Percentiles rank a stretch among this genome's conserved stretches.
These are phyloP conservation scores for Pseudocercospora macadamiae DNA, from an alignment of 2,329 filamentous ascomycete species.

Conservation along the genomic window DNA sequence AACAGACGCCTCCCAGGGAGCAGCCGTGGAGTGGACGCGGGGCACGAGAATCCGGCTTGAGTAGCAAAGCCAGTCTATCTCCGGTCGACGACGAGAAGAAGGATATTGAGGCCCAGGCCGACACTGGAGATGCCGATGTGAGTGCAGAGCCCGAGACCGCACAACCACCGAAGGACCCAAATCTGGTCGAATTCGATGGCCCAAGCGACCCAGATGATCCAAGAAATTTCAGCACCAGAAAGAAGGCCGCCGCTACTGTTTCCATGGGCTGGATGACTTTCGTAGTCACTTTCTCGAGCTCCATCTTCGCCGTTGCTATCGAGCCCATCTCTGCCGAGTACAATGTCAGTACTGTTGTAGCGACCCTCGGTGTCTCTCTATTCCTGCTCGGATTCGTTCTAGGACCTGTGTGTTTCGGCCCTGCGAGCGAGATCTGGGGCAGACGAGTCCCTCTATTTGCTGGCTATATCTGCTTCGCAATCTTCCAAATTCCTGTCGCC, in stretches of 20 bases:
- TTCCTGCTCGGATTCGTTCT: slow-evolving; percentile 33
- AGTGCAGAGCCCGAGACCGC: not conserved
- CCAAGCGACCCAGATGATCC: slow-evolving; percentile 32
- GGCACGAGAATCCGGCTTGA: not conserved
- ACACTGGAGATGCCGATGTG: not conserved
- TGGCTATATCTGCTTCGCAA: slow-evolving; percentile 54
- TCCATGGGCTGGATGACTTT: slow-evolving; percentile 30
- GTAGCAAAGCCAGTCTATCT: slow-evolving; percentile 8
- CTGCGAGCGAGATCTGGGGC: slow-evolving; percentile 62
- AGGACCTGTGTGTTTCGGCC: slow-evolving; percentile 45
- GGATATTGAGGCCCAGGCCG: not conserved
- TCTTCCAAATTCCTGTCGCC: slow-evolving; percentile 60
- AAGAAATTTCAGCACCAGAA: slow-evolving; percentile 25
- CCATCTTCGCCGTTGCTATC: slow-evolving; percentile 28
- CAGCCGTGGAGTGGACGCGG: not conserved
- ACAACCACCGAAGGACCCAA: slow-evolving; percentile 22
- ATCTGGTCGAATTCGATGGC: slow-evolving; percentile 34
- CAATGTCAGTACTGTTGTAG: slow-evolving; percentile 28
- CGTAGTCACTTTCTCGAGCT: slow-evolving; percentile 27
- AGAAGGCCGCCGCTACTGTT: slow-evolving; percentile 27
- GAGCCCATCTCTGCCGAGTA: slow-evolving; percentile 26
- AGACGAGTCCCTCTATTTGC: slow-evolving; percentile 54
- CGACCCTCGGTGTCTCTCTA: slow-evolving; percentile 30
- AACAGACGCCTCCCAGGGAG: not conserved
- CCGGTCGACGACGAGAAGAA: slow-evolving; percentile 2